Percentiles rank a stretch among this genome's conserved stretches.
Evolutionary conservation across 768 basidiomycete species (phyloP).

Genomic region (Lactarius psammicola): DNA sequence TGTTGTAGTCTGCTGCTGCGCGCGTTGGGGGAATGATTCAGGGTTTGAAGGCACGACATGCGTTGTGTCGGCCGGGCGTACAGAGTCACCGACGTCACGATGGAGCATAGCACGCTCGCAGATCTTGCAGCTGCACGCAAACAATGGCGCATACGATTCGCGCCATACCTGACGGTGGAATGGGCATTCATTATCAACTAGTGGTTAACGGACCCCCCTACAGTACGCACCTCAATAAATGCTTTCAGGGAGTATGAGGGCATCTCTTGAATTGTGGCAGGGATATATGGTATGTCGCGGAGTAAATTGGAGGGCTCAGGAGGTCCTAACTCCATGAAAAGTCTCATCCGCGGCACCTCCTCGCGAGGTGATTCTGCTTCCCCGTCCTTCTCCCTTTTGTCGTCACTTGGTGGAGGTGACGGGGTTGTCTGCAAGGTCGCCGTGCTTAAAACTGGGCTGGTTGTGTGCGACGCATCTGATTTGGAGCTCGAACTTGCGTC

Average conservation of each 20-base stretch:
- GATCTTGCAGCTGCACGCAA: conserved; percentile 69
- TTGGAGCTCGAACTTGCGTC: conserved; percentile 52
- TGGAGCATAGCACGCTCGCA: conserved; percentile 64
- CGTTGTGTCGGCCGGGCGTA: conserved; percentile 6
- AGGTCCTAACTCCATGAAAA: conserved; percentile 52
- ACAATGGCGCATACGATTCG: conserved; percentile 68
- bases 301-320: conserved; percentile 59
- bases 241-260: conserved; percentile 38
- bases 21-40: conserved; percentile 16
- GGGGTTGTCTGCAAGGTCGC: conserved; percentile 78
- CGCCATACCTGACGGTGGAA: conserved; percentile 57
- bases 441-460: conserved; percentile 72
- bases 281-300: conserved; percentile 68
- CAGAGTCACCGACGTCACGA: conserved; percentile 46
- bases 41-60: conserved; percentile 35
- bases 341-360: conserved; percentile 31
- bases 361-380: conserved; percentile 33
- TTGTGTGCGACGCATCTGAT: conserved; percentile 54
- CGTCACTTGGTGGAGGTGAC: conserved; percentile 58
- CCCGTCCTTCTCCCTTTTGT: conserved; percentile 40
- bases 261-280: conserved; percentile 58
- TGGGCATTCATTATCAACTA: conserved; percentile 7
- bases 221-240: conserved; percentile 49
- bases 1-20: conserved; percentile 8
- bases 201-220: neutral